Evolutionary conservation across 2,329 filamentous ascomycete genomes (phyloP).

Genomic region (Pseudogymnoascus pannorum): DNA sequence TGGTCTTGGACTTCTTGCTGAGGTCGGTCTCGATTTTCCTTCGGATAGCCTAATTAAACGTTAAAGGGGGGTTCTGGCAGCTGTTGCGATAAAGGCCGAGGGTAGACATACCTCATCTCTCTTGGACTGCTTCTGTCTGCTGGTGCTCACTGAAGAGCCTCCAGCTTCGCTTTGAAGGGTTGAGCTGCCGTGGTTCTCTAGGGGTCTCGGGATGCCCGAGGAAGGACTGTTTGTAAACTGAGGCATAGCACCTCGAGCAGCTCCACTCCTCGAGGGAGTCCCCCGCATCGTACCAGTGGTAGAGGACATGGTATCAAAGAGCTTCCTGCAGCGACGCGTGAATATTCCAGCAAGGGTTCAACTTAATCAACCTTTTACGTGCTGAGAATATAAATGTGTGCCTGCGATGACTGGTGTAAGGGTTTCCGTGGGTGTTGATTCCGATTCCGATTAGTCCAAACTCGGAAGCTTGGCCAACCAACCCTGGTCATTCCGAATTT

Average conservation of each 20-base stretch:
- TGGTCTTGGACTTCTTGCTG: constrained; percentile 88
- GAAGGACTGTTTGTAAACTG: constrained; percentile 52
- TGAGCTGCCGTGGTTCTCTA: constrained; percentile 45
- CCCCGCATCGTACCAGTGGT: constrained; percentile 52
- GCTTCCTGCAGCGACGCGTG: neutral
- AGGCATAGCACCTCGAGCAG: constrained; percentile 48
- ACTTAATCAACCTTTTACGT: constrained; percentile 5
- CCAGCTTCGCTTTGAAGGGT: constrained; percentile 45
- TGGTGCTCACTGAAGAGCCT: constrained; percentile 73
- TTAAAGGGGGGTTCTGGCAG: constrained; percentile 16
- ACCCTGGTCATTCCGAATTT: constrained; percentile 3
- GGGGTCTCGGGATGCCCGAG: constrained; percentile 66
- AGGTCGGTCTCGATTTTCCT: constrained; percentile 95
- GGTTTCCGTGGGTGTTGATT: constrained; percentile 2
- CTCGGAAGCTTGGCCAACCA: constrained; percentile 7
- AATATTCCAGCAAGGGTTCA: constrained; percentile 6
- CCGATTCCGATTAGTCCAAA: constrained; percentile 7
- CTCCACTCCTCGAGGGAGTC: constrained; percentile 57
- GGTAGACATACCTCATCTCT: constrained; percentile 79
- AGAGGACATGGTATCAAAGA: constrained; percentile 23
- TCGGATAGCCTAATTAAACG: constrained; percentile 69
- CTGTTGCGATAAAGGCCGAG: constrained; percentile 4
- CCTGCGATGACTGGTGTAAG: constrained; percentile 4
- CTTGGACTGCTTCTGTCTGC: constrained; percentile 92
- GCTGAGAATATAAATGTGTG: constrained; percentile 4